Evolutionary conservation across 441 rosid species (phyloP), one percentile per base, ranked within the genome.

Genomic region (Eutrema salsugineum): DNA sequence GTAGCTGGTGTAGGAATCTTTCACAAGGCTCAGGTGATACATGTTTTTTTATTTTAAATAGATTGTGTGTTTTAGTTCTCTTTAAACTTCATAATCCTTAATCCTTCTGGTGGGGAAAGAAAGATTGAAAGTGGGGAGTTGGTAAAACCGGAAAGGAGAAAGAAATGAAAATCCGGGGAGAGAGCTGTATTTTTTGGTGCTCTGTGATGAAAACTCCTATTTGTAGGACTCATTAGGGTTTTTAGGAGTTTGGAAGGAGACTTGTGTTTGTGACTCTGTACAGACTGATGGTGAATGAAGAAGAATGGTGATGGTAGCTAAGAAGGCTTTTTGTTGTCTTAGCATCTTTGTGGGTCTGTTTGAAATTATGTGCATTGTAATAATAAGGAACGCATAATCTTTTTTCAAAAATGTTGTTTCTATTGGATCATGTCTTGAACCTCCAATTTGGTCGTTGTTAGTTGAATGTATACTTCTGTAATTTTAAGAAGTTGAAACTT

Each of bases 111-210:
- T 72, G 30, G 28, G 14, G 47, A 36, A 49, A n/a, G 17, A 35
- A 27, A 48, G 33, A 36, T 32, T 49, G 61, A 51, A 66, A 51
- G 57, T 75, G 69, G 73, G 73, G 72, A 60, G 68, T 67, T 66
- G 66, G 60, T 56, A 14, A 65, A 60, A 59, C 55, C 15, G 38
- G 62, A 2, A n/a, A 28, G 27, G 8, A 56, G 2, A 3, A 68
- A 73, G 70, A 30, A 30, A 30, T 54, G 74, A 17, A 49, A 44
- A 79, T 70, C 83, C 70, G 58, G 77, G 76, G 58, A 76, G 76
- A 82, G 87, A 79, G 85, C 83, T 72, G 77, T 79, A 57, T 79
- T 84, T 68, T 81, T 68, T 72, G 77, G 70, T 81, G 85, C 88
- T 82, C 87, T 79, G 77, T 65, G 77, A 61, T 70, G 83, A 32